Evolutionary conservation across 768 basidiomycete species (phyloP), one percentile per base, ranked within the genome.

Genomic region (Clavaria fumosa): DNA sequence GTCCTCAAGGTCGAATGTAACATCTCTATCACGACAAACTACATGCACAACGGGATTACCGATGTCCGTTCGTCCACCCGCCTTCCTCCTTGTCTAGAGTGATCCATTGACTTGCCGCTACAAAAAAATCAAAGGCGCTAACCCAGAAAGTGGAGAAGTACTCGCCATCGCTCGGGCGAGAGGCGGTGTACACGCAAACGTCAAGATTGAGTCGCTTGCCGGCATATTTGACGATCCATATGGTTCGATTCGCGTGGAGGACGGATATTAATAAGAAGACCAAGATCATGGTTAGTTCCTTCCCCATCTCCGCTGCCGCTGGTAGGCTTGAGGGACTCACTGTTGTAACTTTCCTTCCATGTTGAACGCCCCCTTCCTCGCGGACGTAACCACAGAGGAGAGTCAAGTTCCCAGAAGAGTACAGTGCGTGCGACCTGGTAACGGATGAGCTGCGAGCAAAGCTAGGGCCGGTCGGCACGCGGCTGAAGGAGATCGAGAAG

Each of bases 201-300:
- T 79, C 83, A 3, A 77, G 89, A 6, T 50, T 99, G 35, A 73
- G 84, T 7, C 72, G 91, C 15, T 62, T 97, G 9, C 95, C 95
- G 0, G 56, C 72, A 4, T 91, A 84, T 50, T 69, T 95, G 15
- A 77, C 79, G 4, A 73, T 97, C 3, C 89, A 97, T 49, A 85
- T 96, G 81, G 90, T 91, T 9, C 82, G 95, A 33, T 99, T 97
- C 55, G 80, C 78, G 39, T 99, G 95, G 95, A 66, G 86, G 42
- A 66, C 72, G 24, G 95, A 97, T 46, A 90, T 95, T 42, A 59
- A 58, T 36, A 88, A 80, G 63, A 97, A 97, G 53, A 77, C 93
- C 2, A 97, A 99, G 61, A 93, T 97, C 53, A 89, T 99, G 93
- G 82, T 82, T 43, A 31, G 60, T 48, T 36, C 38, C 17, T 38